Conservation (phyloP, 2,329 filamentous ascomycete species). For the Trichoderma sp. region DNA sequence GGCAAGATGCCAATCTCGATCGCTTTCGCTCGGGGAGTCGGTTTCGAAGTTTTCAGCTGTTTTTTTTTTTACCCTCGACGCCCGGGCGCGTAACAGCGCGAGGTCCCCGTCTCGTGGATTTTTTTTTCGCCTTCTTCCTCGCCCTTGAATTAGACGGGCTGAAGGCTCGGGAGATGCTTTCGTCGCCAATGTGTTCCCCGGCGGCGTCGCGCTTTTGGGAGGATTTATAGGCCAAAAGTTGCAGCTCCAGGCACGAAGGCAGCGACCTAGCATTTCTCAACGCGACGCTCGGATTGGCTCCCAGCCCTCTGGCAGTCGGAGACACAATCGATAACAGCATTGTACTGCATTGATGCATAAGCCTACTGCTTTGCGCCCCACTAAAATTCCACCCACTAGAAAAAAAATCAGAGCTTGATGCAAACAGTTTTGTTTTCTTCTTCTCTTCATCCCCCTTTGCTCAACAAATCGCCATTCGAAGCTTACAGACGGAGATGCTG, state of each 20-base stretch:
- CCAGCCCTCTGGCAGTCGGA: slow-evolving; percentile 7
- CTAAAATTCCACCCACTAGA: slow-evolving; percentile 19
- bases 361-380: slow-evolving; percentile 23
- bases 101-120: neutral
- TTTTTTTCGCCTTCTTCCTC: too few relatives aligned
- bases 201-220: slow-evolving; percentile 15
- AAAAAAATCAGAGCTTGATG: slow-evolving; percentile 27
- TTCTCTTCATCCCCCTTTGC: slow-evolving; percentile 69
- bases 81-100: slow-evolving; percentile 14
- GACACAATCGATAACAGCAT: slow-evolving; percentile 22
- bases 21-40: neutral
- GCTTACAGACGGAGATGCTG: slow-evolving; percentile 79
- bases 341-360: slow-evolving; percentile 22
- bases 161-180: neutral
- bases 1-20: neutral
- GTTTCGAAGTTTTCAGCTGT: neutral
- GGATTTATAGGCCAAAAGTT: slow-evolving; percentile 11
- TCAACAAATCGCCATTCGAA: slow-evolving; percentile 99
- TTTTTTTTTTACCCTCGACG: neutral
- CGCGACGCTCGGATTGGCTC: slow-evolving; percentile 30
- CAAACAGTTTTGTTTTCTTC: slow-evolving; percentile 25
- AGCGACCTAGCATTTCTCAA: slow-evolving; percentile 22
- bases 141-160: neutral
- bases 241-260: slow-evolving; percentile 21
- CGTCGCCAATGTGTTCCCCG: neutral